Evolutionary conservation across 805 yeast genomes (phyloP), one percentile per base, ranked within the genome.

Genomic region (Ogataea populi-albae): DNA sequence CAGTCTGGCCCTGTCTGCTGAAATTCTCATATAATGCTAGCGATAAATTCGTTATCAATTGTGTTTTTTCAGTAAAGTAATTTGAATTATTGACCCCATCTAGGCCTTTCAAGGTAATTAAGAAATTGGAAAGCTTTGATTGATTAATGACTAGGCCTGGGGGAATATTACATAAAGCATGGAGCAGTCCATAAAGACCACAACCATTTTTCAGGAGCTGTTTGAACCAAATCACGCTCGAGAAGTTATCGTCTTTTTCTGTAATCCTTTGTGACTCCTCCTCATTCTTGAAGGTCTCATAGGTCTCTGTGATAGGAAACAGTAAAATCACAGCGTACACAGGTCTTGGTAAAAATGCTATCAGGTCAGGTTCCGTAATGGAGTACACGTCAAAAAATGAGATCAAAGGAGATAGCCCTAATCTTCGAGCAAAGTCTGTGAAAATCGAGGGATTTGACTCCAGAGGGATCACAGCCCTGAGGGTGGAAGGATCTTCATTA

Each of bases 391-490:
- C 98, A 37, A 74, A 77, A 60, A 87, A 91, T 30, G 67, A 69
- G 10, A 79, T 66, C 2, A 71, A 56, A 1, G 77, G 72, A 0
- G 78, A 56, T 4, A 89, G 65, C 0, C 97, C 97, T 26, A 93
- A 57, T 17, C 70, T 69, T 21, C 64, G 68, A 2, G 88, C 84
- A 49, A 87, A 79, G 1, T 65, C 65, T 6, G 83, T 75, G 64
- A 91, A 89, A 5, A 91, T 77, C 7, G 72, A 81, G 0, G 98
- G 98, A 50, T 88, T 86, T 6, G 94, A 85, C 57, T 93, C 98
- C 22, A 91, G 63, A 3, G 98, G 98, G 9, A 88, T 79, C 11
- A 86, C 91, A 10, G 80, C 49, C 1, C 44, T 43, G 11, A 46
- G 16, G n/a, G n/a, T n/a, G n/a, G n/a, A n/a, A n/a, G n/a, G n/a